Conservation (phyloP, 495 filamentous ascomycete species). For the Apiosordaria backusii region DNA sequence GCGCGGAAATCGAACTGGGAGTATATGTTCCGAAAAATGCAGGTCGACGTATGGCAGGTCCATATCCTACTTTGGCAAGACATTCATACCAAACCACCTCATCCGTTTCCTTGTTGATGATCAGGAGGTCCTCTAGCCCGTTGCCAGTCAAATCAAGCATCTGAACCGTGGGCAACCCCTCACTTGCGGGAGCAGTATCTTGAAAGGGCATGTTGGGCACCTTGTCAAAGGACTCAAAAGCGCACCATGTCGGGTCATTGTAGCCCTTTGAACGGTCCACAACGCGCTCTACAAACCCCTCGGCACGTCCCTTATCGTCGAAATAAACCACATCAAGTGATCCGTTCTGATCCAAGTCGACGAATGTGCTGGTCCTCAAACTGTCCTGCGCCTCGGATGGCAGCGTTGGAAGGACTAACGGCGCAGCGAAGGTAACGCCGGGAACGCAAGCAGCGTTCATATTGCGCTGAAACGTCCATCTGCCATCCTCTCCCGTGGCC, state of each 20-base stretch:
- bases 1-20: too few relatives aligned
- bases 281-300: neutral
- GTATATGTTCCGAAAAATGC: too few relatives aligned
- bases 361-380: neutral
- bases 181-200: too few relatives aligned
- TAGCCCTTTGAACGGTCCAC: too few relatives aligned
- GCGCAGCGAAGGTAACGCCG: neutral
- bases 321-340: neutral
- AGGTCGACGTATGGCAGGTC: too few relatives aligned
- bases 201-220: neutral
- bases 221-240: neutral
- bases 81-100: neutral
- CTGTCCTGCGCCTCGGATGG: neutral
- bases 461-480: neutral
- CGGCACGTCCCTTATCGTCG: neutral
- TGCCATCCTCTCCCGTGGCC: neutral
- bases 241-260: neutral
- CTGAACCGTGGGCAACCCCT: neutral
- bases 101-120: neutral
- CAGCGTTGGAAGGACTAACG: neutral
- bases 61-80: neutral
- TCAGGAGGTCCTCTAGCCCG: neutral
- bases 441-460: neutral
- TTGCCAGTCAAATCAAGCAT: neutral
- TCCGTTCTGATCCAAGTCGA: neutral